A percentile compares a stretch with the other conserved stretches of the same genome.
Conservation (phyloP, 257 asterid species). For the Cruciata laevipes region DNA sequence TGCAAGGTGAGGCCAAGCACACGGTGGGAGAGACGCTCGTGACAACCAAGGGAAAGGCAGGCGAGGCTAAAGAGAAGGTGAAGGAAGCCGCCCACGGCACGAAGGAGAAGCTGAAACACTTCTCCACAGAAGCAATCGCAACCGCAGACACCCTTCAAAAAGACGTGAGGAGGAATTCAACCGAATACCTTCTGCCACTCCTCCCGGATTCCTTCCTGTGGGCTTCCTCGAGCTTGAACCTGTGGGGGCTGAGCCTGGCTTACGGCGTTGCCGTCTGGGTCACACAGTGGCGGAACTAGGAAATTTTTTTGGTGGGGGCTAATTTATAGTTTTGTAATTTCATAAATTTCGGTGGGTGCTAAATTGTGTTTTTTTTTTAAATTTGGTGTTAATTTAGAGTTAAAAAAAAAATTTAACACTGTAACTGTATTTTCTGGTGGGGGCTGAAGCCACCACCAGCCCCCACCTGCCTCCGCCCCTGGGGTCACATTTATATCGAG, state of each 20-base stretch:
- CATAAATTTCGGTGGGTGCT: too few species aligned
- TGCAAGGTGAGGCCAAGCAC: slow-evolving; percentile 24
- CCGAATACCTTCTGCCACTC: not conserved
- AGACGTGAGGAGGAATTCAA: slow-evolving; percentile 15
- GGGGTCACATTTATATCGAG: slow-evolving; percentile 67
- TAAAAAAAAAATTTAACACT: too few species aligned
- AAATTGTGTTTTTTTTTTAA: too few species aligned
- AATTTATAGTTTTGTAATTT: too few species aligned
- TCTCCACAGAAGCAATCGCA: slow-evolving; percentile 9
- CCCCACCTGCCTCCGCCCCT: too few species aligned
- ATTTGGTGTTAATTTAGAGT: too few species aligned
- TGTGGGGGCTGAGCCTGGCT: slow-evolving; percentile 54
- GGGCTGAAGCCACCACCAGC: too few species aligned
- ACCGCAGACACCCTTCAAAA: slow-evolving; percentile 11
- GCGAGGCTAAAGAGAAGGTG: not conserved
- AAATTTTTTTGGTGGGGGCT: too few species aligned
- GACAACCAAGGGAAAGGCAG: not conserved
- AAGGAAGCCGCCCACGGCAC: slow-evolving; percentile 13
- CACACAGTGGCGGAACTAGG: too few species aligned
- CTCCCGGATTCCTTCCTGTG: slow-evolving; percentile 13
- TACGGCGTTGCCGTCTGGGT: slow-evolving; percentile 74
- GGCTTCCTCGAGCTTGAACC: slow-evolving; percentile 27
- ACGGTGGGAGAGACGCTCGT: slow-evolving; percentile 4
- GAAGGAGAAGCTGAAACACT: slow-evolving; percentile 3
- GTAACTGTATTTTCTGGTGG: too few species aligned